Evolutionary conservation across 768 basidiomycete species (phyloP).

Genomic region (Thelephora ganbajun): DNA sequence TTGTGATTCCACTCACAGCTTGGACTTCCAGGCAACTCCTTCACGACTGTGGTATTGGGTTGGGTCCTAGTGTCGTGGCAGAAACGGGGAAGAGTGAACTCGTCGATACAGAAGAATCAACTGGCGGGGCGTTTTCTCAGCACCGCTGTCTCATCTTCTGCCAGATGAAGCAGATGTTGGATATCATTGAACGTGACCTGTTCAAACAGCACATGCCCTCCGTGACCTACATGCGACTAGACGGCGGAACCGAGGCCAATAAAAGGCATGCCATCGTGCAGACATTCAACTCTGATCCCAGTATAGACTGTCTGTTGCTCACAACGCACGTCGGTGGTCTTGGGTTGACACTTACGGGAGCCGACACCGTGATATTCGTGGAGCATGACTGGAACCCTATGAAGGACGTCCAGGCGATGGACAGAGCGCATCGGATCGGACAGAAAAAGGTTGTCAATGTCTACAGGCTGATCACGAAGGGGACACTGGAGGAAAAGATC

Average conservation of each 20-base stretch:
- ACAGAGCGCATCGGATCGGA: conserved; percentile 92
- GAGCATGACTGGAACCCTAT: conserved; percentile 99
- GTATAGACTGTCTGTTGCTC: conserved; percentile 88
- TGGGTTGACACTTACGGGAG: conserved; percentile 91
- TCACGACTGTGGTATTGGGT: conserved; percentile 87
- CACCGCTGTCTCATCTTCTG: conserved; percentile 99
- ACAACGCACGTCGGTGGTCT: conserved; percentile 97
- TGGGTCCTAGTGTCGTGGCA: conserved; percentile 21
- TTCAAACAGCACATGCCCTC: conserved; percentile 90
- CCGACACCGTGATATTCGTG: conserved; percentile 98
- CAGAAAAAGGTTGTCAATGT: conserved; percentile 99
- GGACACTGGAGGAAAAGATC: conserved; percentile 96
- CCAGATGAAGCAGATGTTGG: conserved; percentile 98
- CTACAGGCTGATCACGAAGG: conserved; percentile 92
- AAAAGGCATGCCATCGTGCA: conserved; percentile 96
- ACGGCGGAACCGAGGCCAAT: conserved; percentile 81
- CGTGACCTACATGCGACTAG: conserved; percentile 96
- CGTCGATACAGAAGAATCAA: conserved; percentile 39
- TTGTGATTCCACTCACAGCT: conserved; percentile 1
- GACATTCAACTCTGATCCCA: conserved; percentile 95
- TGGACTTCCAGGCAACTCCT: conserved; percentile 65
- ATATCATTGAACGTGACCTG: conserved; percentile 89
- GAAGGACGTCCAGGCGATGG: conserved; percentile 99
- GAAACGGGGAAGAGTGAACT: conserved; percentile 59
- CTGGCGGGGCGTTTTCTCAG: conserved; percentile 59